Conservation (phyloP, 2,329 filamentous ascomycete species). For the Fusarium dlaminii region DNA sequence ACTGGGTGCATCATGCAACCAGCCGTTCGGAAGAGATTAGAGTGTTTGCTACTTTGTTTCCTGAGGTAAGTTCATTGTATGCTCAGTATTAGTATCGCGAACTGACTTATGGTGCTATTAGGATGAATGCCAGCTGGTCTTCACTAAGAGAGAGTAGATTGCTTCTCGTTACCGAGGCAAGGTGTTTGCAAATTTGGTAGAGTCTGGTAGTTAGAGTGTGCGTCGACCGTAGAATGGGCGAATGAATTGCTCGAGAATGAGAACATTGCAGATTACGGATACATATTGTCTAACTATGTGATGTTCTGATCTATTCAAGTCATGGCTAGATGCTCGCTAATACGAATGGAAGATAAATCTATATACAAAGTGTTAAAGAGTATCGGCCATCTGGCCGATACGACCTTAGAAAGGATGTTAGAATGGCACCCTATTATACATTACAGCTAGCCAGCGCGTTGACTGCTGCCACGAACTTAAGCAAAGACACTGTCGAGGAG, state of each 20-base stretch:
- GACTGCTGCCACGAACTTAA: neutral
- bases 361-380: neutral
- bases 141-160: neutral
- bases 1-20: slow-evolving; percentile 62
- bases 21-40: slow-evolving; percentile 58
- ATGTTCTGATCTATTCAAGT: neutral
- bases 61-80: slow-evolving; percentile 51
- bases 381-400: neutral
- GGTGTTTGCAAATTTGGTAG: no score
- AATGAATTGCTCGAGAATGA: no score
- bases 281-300: no score
- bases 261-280: neutral
- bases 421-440: neutral
- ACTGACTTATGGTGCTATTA: neutral
- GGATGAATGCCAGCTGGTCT: slow-evolving; percentile 25
- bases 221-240: no score
- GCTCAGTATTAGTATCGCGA: no score
- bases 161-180: neutral
- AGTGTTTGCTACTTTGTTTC: slow-evolving; percentile 60
- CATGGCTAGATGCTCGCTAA: neutral
- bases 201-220: neutral
- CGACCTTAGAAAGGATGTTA: neutral
- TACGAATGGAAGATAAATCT: neutral
- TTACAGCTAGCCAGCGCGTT: neutral
- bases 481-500: slow-evolving; percentile 41